Conservation (phyloP, 2,329 filamentous ascomycete genomes). For the Sclerotiophoma versabilis region DNA sequence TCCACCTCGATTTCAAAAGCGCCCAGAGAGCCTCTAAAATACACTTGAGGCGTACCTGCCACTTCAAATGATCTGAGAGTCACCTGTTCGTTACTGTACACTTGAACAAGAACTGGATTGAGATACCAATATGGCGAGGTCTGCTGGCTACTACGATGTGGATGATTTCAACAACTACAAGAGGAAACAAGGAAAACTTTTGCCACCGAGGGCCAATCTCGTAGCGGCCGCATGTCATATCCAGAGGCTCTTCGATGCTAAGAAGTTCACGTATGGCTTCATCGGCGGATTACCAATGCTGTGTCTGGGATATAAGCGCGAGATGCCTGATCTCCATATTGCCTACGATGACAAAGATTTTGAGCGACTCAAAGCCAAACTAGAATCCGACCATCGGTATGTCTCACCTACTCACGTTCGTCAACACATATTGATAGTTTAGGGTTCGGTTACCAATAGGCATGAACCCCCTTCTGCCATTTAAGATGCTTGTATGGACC, state of each 20-base stretch:
- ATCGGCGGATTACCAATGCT: constrained; percentile 43
- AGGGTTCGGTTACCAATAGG: constrained; percentile 38
- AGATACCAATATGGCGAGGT: constrained; percentile 27
- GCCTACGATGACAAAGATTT: constrained; percentile 45
- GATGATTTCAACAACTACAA: constrained; percentile 35
- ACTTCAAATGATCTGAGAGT: not conserved
- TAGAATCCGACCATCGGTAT: constrained; percentile 40
- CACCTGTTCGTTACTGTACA: too few relatives aligned
- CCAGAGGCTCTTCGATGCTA: constrained; percentile 39
- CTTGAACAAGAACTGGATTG: not conserved
- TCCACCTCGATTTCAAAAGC: not conserved
- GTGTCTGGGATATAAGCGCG: constrained; percentile 41
- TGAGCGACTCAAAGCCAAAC: constrained; percentile 34
- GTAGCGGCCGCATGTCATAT: constrained; percentile 40
- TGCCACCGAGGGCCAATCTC: constrained; percentile 36
- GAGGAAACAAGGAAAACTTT: constrained; percentile 21
- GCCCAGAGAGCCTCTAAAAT: not conserved
- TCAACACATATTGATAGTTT: constrained; percentile 19
- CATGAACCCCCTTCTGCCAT: constrained; percentile 41
- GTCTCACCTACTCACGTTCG: not conserved
- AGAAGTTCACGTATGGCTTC: constrained; percentile 41
- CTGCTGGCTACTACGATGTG: constrained; percentile 32
- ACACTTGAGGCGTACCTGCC: not conserved
- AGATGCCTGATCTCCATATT: constrained; percentile 42
- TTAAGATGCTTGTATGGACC: constrained; percentile 41